Evolutionary conservation across 2,329 filamentous ascomycete genomes (phyloP).

Genomic region (Nectriaceae sp.): DNA sequence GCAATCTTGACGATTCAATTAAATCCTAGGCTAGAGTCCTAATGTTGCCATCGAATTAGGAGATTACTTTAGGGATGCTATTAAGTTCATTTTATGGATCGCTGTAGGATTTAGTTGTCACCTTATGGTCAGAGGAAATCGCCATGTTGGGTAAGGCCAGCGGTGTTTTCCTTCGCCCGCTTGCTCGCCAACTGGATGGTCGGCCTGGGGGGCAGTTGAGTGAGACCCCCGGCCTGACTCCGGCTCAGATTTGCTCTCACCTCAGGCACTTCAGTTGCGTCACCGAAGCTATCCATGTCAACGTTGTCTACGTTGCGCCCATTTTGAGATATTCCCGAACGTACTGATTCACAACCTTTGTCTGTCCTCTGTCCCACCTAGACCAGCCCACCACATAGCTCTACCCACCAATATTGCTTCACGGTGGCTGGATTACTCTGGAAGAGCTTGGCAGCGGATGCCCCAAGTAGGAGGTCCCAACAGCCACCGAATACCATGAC

Average conservation of each 20-base stretch:
- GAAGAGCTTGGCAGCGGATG: slow-evolving; percentile 45
- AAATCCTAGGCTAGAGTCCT: too few species aligned
- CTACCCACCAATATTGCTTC: slow-evolving; percentile 13
- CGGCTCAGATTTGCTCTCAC: neutral
- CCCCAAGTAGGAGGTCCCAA: slow-evolving; percentile 31
- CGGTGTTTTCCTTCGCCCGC: too few species aligned
- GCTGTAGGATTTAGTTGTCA: too few species aligned
- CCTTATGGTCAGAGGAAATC: too few species aligned
- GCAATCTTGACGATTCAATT: too few species aligned
- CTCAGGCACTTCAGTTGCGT: neutral
- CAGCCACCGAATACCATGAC: slow-evolving; percentile 45
- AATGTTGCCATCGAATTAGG: too few species aligned
- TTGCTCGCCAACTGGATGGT: too few species aligned
- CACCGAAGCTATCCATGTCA: neutral
- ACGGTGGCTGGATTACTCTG: slow-evolving; percentile 54
- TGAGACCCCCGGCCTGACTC: neutral
- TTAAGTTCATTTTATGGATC: too few species aligned
- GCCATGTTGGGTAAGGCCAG: too few species aligned
- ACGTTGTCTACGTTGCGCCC: neutral
- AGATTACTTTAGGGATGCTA: too few species aligned
- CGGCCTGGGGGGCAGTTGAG: too few species aligned
- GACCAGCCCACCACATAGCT: neutral
- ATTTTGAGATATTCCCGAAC: neutral
- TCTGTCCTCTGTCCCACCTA: neutral
- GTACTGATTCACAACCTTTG: neutral